These are phyloP conservation scores for Escallonia herrerae DNA, from an alignment of 129 eudicot species.

Conservation along the genomic window DNA sequence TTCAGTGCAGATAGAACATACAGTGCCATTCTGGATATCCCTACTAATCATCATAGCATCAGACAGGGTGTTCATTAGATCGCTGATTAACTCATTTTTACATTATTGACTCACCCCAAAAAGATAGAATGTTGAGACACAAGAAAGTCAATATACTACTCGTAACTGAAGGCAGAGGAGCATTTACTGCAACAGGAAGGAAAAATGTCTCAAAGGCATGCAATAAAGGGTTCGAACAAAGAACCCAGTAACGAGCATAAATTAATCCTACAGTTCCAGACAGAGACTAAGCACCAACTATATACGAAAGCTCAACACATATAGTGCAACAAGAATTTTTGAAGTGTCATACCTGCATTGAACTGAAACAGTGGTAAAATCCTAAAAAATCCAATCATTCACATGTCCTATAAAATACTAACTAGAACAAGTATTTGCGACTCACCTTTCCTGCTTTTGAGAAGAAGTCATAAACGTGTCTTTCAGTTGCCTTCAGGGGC, in stretches of 20 bases:
- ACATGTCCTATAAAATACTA: background rate
- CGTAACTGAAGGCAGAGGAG: slow-evolving; percentile 22
- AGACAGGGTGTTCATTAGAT: slow-evolving; percentile 13
- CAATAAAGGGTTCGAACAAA: slow-evolving; percentile 20
- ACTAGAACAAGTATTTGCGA: slow-evolving; percentile 1
- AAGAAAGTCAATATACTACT: slow-evolving; percentile 31
- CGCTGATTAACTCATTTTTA: slow-evolving; percentile 23
- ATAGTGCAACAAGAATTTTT: background rate
- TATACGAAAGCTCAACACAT: background rate
- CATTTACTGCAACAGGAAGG: slow-evolving; percentile 43
- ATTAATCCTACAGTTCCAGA: background rate
- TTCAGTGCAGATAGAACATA: background rate
- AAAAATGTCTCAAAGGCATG: slow-evolving; percentile 35
- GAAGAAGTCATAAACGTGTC: slow-evolving; percentile 83
- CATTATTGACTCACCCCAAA: slow-evolving; percentile 36
- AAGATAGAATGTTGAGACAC: slow-evolving; percentile 24
- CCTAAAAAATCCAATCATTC: background rate
- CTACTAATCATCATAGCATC: slow-evolving; percentile 18
- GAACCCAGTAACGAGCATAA: slow-evolving; percentile 14
- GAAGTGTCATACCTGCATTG: background rate
- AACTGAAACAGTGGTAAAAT: background rate
- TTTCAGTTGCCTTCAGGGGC: slow-evolving; percentile 92
- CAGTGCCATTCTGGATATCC: slow-evolving; percentile 1
- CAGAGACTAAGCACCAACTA: background rate
- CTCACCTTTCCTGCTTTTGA: slow-evolving; percentile 90